Evolutionary conservation across 371 early-diverging fungal species (phyloP), one percentile per base, ranked within the genome.

Genomic region (Actinomucor elegans): DNA sequence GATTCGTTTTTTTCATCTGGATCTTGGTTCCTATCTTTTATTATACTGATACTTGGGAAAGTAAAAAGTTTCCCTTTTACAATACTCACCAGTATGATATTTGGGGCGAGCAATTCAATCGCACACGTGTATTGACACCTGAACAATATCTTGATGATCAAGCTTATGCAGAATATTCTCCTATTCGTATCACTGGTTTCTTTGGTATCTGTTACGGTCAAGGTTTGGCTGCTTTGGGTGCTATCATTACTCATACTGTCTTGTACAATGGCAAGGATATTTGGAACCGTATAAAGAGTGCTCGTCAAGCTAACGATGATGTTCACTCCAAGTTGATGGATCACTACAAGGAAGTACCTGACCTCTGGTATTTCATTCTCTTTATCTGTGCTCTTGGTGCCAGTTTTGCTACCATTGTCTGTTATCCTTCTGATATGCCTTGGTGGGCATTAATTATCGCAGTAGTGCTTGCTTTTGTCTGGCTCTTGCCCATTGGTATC

Each of bases 191-290:
- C 67, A 81, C 91, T 8, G 74, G 82, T 15, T 83, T 81, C 57
- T 91, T 92, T 66, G 90, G 90, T 21, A 70, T 88, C 32, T 77
- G 83, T 23, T 90, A 88, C 43, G 86, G 84, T 1, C 78, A 83
- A 31, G 78, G 84, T 34, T 77, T 90, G 32, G 84, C 85, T 27
- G 75, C 82, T 8, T 71, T 89, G 29, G 74, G 82, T 15, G 83
- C 90, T 1, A 76, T 83, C 12, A 69, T 90, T 4, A 77, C 82
- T n/a, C 88, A 90, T 54, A 84, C 83, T 8, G 57, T 74, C 14
- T 56, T 89, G 43, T 85, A 81, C 53, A 80, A 88, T 52, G 83
- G 84, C 8, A 52, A 69, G 17, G 87, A 86, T 41, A 86, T 89
- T 36, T 78, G 75, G 70, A 49, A 60, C 37, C 75, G 81, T 10